Evolutionary conservation across 2,329 filamentous ascomycete genomes (phyloP), one percentile per base, ranked within the genome.

Genomic region (Aspergillus proliferans): DNA sequence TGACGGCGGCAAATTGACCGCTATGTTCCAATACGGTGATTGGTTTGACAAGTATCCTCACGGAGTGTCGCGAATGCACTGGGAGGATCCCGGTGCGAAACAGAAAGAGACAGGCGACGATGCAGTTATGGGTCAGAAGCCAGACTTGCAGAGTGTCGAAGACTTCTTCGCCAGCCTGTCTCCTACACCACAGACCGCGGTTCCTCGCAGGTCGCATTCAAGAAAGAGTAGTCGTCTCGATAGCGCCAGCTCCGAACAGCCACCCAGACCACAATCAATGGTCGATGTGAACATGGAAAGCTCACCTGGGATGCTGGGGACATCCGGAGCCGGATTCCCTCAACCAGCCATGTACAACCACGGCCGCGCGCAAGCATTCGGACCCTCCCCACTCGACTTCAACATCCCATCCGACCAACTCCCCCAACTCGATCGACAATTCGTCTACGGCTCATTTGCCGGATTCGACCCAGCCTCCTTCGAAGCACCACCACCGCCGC

Each of bases 11-110:
- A 59, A 66, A n/a, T 70, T 79, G 4, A 78, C 80, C 5, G 78
- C 80, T 7, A 87, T 96, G 59, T 91, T 95, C 67, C 92, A 97
- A 62, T 97, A 97, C 60, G 90, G 91, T 46, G 93, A 97, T 69
- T 97, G 93, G 93, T 97, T 97, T 62, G 87, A 93, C 63, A 82
- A 87, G 56, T 97, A 96, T 65, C 93, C 93, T 0, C 87, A 95
- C 59, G 93, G 93, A 2, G 88, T 97, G 14, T 88, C 88, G 3
- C 83, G 88, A 52, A 79, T 84, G 1, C 89, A 95, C 61, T 93
- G 88, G 68, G 84, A 89, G 60, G 88, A 93, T 56, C 85, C 87
- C 1, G 82, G 81, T 24, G 71, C 77, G 3, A 76, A 80, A 77
- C 81, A 85, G 64, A 87, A 85, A 58, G 87, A 94, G 61, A 85